Evolutionary conservation across 306 rosid genomes (phyloP).

Genomic region (Senna siamea): DNA sequence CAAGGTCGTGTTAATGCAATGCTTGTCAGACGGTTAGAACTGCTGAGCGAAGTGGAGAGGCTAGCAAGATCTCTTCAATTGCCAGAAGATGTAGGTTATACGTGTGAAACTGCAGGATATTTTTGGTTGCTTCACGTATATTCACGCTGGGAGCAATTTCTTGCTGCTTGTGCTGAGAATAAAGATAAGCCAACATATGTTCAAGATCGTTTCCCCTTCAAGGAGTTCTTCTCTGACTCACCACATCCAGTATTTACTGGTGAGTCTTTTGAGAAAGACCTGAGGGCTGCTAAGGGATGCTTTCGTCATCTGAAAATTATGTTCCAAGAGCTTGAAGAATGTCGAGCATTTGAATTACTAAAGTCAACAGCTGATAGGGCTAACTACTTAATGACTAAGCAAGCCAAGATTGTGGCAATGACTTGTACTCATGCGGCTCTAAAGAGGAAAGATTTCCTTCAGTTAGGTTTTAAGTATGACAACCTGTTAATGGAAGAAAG

Average conservation of each 20-base stretch:
- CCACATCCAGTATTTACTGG: slow-evolving; percentile 76
- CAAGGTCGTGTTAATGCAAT: slow-evolving; percentile 99
- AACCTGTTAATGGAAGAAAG: slow-evolving; percentile 99
- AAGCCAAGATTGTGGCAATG: slow-evolving; percentile 99
- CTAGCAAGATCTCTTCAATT: slow-evolving; percentile 94
- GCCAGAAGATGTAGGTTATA: slow-evolving; percentile 98
- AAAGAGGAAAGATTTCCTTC: slow-evolving; percentile 96
- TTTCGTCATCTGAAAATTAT: slow-evolving; percentile 85
- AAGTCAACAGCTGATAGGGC: slow-evolving; percentile 99
- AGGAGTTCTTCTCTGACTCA: slow-evolving; percentile 81
- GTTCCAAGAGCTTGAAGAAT: slow-evolving; percentile 99
- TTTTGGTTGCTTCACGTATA: slow-evolving; percentile 98
- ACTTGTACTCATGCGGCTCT: slow-evolving; percentile 98
- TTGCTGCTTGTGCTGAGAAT: slow-evolving; percentile 78
- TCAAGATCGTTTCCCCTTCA: slow-evolving; percentile 91
- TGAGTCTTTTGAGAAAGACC: slow-evolving; percentile 83
- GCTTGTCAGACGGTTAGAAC: slow-evolving; percentile 89
- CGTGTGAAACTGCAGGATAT: slow-evolving; percentile 98
- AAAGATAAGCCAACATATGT: slow-evolving; percentile 70
- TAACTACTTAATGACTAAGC: slow-evolving; percentile 96
- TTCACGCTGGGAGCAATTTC: slow-evolving; percentile 96
- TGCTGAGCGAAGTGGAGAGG: slow-evolving; percentile 91
- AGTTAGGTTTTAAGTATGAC: slow-evolving; percentile 98
- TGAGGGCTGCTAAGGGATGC: slow-evolving; percentile 91
- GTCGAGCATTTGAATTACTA: slow-evolving; percentile 91